Conservation (phyloP, 768 basidiomycete genomes). For the Agaricus blazei region DNA sequence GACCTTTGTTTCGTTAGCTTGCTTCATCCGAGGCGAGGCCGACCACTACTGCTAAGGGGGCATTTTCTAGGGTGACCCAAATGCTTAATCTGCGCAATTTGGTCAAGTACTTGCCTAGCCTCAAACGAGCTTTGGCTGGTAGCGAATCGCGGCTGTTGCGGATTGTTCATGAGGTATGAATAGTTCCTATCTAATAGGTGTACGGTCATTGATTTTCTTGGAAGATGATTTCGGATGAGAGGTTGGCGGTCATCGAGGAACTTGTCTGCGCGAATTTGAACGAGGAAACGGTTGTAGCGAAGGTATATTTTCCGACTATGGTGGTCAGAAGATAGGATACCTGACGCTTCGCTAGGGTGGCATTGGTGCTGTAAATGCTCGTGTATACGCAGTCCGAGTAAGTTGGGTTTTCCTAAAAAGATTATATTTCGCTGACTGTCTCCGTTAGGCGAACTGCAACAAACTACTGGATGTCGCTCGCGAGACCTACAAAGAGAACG, state of each 20-base stretch:
- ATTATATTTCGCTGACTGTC: background rate
- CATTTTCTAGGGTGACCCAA: constrained; percentile 65
- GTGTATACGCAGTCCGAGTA: constrained; percentile 86
- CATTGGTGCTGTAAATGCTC: constrained; percentile 67
- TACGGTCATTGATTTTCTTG: background rate
- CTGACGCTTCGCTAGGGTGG: constrained; percentile 46
- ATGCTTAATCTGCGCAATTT: constrained; percentile 76
- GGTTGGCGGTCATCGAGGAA: constrained; percentile 57
- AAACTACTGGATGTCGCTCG: constrained; percentile 90
- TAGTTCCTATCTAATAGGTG: background rate
- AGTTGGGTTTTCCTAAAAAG: background rate
- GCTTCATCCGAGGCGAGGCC: constrained; percentile 56
- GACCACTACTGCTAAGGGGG: constrained; percentile 52
- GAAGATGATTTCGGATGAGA: constrained; percentile 73
- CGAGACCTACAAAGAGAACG: constrained; percentile 91
- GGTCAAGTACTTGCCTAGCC: constrained; percentile 58
- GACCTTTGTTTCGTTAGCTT: constrained; percentile 36
- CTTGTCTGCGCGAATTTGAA: constrained; percentile 65
- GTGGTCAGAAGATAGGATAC: background rate
- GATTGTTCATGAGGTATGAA: constrained; percentile 54
- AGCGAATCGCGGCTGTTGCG: constrained; percentile 55
- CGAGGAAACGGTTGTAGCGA: constrained; percentile 57
- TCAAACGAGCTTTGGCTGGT: constrained; percentile 58
- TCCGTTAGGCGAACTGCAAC: constrained; percentile 65
- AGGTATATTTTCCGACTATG: constrained; percentile 34